Percentiles rank a stretch among this genome's conserved stretches.
Conservation (phyloP, 805 yeast species). For the Saccharomycopsis oosterbeekiorum region DNA sequence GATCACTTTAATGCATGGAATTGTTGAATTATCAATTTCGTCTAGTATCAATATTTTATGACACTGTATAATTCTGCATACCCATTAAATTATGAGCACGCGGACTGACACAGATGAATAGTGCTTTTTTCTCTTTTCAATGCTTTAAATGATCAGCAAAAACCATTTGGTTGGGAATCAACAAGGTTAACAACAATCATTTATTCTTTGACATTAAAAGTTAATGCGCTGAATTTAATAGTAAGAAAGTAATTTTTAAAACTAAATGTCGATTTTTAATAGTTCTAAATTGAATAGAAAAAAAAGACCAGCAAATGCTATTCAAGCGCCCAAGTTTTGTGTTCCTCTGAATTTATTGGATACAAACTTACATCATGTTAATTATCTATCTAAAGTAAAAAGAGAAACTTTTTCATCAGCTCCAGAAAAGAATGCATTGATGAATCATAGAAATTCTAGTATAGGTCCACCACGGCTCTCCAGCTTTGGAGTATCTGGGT, state of each 20-base stretch:
- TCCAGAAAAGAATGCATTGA: not conserved
- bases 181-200: not conserved
- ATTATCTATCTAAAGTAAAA: not conserved
- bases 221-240: not conserved
- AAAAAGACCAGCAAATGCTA: not conserved
- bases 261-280: not conserved
- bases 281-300: not conserved
- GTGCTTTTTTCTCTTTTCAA: not conserved
- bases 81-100: not conserved
- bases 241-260: not conserved
- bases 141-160: not conserved
- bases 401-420: not conserved
- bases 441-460: conserved; percentile 6
- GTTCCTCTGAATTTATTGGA: not conserved
- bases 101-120: not conserved
- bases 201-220: not conserved
- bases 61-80: too few relatives aligned
- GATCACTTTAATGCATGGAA: too few relatives aligned
- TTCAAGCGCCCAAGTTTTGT: conserved; percentile 1
- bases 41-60: too few relatives aligned
- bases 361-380: not conserved
- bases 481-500: not conserved
- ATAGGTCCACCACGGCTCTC: conserved; percentile 18
- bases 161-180: not conserved
- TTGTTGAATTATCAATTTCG: too few relatives aligned